Percentiles rank a stretch among this genome's conserved stretches.
Conservation (phyloP, 768 basidiomycete genomes). For the Daedalea quercina region DNA sequence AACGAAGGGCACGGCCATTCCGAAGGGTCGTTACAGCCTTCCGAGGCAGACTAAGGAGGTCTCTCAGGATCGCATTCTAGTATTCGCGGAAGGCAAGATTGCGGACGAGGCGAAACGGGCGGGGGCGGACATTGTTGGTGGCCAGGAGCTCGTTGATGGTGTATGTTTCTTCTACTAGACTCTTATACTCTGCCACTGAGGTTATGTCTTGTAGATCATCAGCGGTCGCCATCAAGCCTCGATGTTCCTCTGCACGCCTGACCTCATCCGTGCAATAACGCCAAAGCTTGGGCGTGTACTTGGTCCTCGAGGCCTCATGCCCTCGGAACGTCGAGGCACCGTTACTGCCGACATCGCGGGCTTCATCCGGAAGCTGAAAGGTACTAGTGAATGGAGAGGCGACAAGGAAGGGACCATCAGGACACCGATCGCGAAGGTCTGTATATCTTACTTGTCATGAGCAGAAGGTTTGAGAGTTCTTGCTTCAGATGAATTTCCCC, state of each 20-base stretch:
- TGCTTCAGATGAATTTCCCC: slow-evolving; percentile 61
- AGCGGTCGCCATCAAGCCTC: slow-evolving; percentile 71
- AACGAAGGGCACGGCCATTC: slow-evolving; percentile 72
- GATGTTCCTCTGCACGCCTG: slow-evolving; percentile 77
- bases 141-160: slow-evolving; percentile 80
- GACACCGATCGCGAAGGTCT: slow-evolving; percentile 72
- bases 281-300: slow-evolving; percentile 73
- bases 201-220: slow-evolving; percentile 47
- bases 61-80: slow-evolving; percentile 73
- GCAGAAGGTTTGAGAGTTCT: neutral
- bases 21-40: slow-evolving; percentile 84
- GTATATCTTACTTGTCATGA: slow-evolving; percentile 15
- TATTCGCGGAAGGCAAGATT: slow-evolving; percentile 82
- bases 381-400: slow-evolving; percentile 89
- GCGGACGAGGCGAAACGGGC: slow-evolving; percentile 81
- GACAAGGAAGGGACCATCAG: slow-evolving; percentile 83
- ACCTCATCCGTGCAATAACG: slow-evolving; percentile 71
- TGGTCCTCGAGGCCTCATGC: slow-evolving; percentile 92
- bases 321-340: slow-evolving; percentile 87
- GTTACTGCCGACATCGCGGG: slow-evolving; percentile 85
- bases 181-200: neutral
- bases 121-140: slow-evolving; percentile 89
- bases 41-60: slow-evolving; percentile 75
- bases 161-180: slow-evolving; percentile 37
- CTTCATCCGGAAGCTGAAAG: slow-evolving; percentile 73